Percentiles rank a stretch among this genome's conserved stretches.
These are phyloP conservation scores for Phytophthora capsici DNA, from an alignment of 352 stramenopile genomes.

Conservation along the genomic window DNA sequence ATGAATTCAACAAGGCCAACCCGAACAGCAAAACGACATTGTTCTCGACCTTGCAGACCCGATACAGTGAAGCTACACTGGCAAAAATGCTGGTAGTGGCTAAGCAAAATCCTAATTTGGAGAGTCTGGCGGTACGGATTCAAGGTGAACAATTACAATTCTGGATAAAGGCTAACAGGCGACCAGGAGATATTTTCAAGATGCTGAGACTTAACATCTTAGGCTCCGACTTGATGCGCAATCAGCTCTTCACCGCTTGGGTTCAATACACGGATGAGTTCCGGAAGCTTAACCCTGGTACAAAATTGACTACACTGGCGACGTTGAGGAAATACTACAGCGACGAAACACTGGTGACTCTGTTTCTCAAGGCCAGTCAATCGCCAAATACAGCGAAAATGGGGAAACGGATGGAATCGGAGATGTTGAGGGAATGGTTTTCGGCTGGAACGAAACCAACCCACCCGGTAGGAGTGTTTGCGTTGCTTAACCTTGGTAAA, in stretches of 20 bases:
- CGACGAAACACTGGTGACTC: not conserved
- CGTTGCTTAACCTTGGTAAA: not conserved
- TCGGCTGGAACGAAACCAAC: not conserved
- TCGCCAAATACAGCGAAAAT: slow-evolving; percentile 7
- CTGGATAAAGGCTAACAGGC: not conserved
- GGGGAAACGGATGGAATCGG: slow-evolving; percentile 1
- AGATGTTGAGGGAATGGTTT: slow-evolving; percentile 1
- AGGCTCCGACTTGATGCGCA: not conserved
- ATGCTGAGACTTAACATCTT: slow-evolving; percentile 3
- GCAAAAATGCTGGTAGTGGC: slow-evolving; percentile 10
- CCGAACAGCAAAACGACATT: slow-evolving; percentile 2
- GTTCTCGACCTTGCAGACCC: not conserved
- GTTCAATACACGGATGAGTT: slow-evolving; percentile 17
- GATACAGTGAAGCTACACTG: not conserved
- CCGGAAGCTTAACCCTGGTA: slow-evolving; percentile 12
- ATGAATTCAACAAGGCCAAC: slow-evolving; percentile 11
- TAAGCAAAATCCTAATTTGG: not conserved
- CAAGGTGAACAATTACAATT: not conserved
- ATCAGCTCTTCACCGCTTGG: slow-evolving; percentile 12
- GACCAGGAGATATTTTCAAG: slow-evolving; percentile 1
- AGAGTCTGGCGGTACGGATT: not conserved
- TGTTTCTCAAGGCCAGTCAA: slow-evolving; percentile 14
- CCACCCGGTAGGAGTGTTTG: not conserved
- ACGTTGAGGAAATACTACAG: slow-evolving; percentile 16
- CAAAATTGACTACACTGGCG: not conserved